Evolutionary conservation across 2,329 filamentous ascomycete genomes (phyloP), one percentile per base, ranked within the genome.

Genomic region (Fusarium oligoseptatum): DNA sequence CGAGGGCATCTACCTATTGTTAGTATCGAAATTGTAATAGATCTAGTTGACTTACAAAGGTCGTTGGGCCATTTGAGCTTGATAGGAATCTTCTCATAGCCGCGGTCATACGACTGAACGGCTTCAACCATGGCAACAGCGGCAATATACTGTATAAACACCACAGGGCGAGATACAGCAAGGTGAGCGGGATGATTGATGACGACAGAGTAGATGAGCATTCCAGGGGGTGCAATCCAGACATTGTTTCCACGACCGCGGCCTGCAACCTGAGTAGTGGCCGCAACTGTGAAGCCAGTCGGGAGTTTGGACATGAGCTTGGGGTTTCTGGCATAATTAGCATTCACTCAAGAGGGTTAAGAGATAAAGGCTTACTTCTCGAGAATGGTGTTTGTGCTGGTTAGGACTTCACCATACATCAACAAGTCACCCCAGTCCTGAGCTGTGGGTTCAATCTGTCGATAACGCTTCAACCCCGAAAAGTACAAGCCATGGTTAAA

Each of bases 1-100:
- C 92, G 24, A 90, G 86, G 1, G 92, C 92, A 79, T 95, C 90
- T 90, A 66, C n/a, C n/a, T n/a, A 5, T 3, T 64, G 45, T 71
- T 9, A 57, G 52, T 6, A 3, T 4, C 6, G 15, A 1, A 3
- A 10, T 3, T 24, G 7, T 6, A 1, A 24, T 3, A 0, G 6
- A 3, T 2, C 2, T 7, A 22, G 2, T 0, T 9, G 6, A 65
- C 88, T 82, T 83, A 92, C 91, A 96, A 64, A 99, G 94, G 80
- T 99, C 97, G 79, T 99, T 99, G 12, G 97, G 97, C 97, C 97
- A 99, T 83, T 99, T 99, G 36, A 99, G 85, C 81, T 94, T 95
- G 45, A 99, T 88, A 1, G 94, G 94, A 6, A 98, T 82, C 0
- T 90, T 86, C 7, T 90, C 87, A 82, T 97, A 98, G 9, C 92